Conservation (phyloP, 306 rosid genomes). For the Pyrus betulifolia region DNA sequence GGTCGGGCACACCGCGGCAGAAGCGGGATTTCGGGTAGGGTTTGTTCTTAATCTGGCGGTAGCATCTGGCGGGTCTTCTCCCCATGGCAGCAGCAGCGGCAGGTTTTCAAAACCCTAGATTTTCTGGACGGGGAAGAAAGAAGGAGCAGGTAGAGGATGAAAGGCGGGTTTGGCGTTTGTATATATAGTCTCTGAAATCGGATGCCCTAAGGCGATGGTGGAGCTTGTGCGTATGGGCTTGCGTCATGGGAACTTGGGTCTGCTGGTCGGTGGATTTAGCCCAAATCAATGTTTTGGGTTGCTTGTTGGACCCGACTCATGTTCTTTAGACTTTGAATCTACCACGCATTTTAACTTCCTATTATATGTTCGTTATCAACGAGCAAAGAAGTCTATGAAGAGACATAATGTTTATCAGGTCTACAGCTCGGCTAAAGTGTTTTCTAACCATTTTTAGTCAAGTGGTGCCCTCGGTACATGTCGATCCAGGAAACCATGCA, state of each 20-base stretch:
- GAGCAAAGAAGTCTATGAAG: no score
- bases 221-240: conserved; percentile 27
- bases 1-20: conserved; percentile 67
- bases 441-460: no score
- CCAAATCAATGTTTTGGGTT: neutral
- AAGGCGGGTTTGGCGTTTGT: neutral
- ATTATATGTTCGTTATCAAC: fast-evolving
- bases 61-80: conserved; percentile 57
- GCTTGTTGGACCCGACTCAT: neutral
- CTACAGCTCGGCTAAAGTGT: no score
- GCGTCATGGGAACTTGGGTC: conserved; percentile 2
- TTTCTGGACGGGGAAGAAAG: neutral
- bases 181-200: neutral
- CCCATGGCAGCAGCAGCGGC: neutral
- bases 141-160: neutral
- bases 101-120: neutral
- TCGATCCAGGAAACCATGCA: no score
- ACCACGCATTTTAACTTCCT: no score
- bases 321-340: neutral
- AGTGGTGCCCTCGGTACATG: no score
- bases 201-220: neutral
- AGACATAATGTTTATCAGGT: no score
- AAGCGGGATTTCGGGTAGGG: conserved; percentile 65
- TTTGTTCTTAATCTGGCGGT: conserved; percentile 66
- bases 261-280: neutral